These are phyloP conservation scores for Wickerhamiella pararugosa DNA, from an alignment of 1,139 yeast species.

Conservation along the genomic window DNA sequence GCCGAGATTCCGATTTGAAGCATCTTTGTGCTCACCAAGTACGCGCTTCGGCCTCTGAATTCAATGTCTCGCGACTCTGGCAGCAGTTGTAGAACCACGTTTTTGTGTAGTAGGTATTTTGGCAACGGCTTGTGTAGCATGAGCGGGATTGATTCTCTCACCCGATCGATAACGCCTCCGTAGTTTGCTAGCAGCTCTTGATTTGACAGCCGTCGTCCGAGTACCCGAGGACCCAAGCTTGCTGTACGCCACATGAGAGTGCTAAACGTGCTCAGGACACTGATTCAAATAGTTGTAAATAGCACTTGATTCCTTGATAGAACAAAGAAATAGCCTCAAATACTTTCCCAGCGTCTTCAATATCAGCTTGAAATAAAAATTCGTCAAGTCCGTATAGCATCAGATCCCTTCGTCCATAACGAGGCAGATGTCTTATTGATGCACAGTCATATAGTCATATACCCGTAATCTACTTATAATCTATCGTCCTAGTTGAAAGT, in stretches of 20 bases:
- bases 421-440: too few species aligned
- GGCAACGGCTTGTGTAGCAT: slow-evolving; percentile 40
- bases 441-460: too few species aligned
- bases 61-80: slow-evolving; percentile 52
- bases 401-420: too few species aligned
- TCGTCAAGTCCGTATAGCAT: too few species aligned
- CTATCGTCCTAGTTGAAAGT: too few species aligned
- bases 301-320: too few species aligned
- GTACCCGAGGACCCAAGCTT: neutral
- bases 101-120: slow-evolving; percentile 32
- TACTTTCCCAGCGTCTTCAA: too few species aligned
- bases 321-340: too few species aligned
- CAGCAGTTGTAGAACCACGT: slow-evolving; percentile 43
- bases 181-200: slow-evolving; percentile 34
- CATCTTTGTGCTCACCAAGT: slow-evolving; percentile 31
- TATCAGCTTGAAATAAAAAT: too few species aligned
- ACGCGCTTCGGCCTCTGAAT: slow-evolving; percentile 45
- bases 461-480: too few species aligned
- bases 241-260: neutral
- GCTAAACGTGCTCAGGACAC: too few species aligned
- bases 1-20: slow-evolving; percentile 20
- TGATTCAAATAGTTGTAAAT: too few species aligned
- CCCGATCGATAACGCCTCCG: slow-evolving; percentile 41
- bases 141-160: slow-evolving; percentile 41
- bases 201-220: slow-evolving; percentile 3